A percentile compares a stretch with the other conserved stretches of the same genome.
These are phyloP conservation scores for Lachnellula cervina DNA, from an alignment of 2,329 filamentous ascomycete species.

Conservation along the genomic window DNA sequence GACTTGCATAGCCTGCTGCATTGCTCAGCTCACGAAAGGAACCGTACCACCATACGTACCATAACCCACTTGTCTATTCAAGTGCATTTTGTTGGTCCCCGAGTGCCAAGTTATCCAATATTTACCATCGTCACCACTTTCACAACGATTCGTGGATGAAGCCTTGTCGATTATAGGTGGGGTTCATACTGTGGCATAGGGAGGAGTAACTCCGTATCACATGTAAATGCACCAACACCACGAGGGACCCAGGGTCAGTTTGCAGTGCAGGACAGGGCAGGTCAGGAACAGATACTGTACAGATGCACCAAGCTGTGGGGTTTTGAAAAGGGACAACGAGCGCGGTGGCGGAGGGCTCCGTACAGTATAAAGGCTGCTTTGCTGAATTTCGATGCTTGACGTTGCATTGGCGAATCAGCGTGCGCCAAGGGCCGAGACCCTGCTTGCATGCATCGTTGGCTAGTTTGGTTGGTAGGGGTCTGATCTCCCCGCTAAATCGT, in stretches of 20 bases:
- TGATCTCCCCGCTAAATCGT: background rate
- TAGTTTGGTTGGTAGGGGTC: background rate
- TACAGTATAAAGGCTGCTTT: no score
- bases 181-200: background rate
- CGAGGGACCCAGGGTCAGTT: no score
- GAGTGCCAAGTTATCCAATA: background rate
- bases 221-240: slow-evolving; percentile 10
- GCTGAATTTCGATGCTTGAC: background rate
- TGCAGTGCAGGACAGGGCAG: no score
- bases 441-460: background rate
- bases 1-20: slow-evolving; percentile 4
- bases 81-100: background rate
- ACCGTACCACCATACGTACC: background rate
- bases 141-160: no score
- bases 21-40: slow-evolving; percentile 5
- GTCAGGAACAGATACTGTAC: slow-evolving; percentile 12
- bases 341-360: no score
- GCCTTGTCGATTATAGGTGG: background rate
- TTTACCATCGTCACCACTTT: background rate
- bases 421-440: background rate
- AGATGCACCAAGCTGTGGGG: no score
- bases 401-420: background rate
- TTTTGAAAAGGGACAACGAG: no score
- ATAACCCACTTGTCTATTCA: no score
- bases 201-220: slow-evolving; percentile 12